A percentile compares a stretch with the other conserved stretches of the same genome.
phyloP scores from a whole-genome alignment of 2,329 filamentous ascomycete genomes.

The Lachnellula suecica region DNA sequence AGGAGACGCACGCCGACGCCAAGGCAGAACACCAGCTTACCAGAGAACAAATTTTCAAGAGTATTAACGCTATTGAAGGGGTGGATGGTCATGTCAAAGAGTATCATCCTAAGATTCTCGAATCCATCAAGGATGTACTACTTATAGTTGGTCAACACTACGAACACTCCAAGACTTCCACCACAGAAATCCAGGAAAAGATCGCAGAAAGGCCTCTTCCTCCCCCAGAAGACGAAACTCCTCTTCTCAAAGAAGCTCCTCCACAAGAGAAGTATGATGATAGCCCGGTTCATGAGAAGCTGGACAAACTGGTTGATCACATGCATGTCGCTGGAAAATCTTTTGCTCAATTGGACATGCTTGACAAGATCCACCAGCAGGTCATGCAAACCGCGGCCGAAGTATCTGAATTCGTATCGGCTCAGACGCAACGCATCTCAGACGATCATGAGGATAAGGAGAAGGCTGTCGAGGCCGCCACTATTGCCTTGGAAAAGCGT shows the following conservation, averaged over 20 bases:
- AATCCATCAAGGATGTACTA: conserved; percentile 83
- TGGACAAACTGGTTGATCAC: conserved; percentile 59
- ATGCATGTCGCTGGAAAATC: conserved; percentile 66
- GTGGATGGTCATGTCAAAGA: conserved; percentile 79
- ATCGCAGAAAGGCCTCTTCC: conserved; percentile 53
- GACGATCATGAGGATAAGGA: conserved; percentile 79
- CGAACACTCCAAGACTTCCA: conserved; percentile 75
- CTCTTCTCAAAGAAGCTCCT: conserved; percentile 52
- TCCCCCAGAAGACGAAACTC: conserved; percentile 48
- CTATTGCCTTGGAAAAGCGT: conserved; percentile 76
- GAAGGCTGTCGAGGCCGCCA: conserved; percentile 76
- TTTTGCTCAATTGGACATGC: conserved; percentile 72
- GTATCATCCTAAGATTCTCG: conserved; percentile 84
- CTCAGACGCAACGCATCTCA: conserved; percentile 71
- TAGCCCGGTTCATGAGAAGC: conserved; percentile 55
- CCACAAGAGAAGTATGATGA: conserved; percentile 62
- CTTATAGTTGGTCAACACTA: conserved; percentile 82
- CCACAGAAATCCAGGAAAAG: conserved; percentile 54
- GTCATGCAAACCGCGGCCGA: conserved; percentile 82
- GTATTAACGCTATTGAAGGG: conserved; percentile 69
- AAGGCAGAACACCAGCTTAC: conserved; percentile 82
- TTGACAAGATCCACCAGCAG: conserved; percentile 87
- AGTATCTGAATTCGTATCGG: conserved; percentile 77
- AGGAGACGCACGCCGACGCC: conserved; percentile 70
- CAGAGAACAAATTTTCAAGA: conserved; percentile 75